A percentile compares a stretch with the other conserved stretches of the same genome.
Conservation (phyloP, 176 grass and related monocot genomes). For the Carex kokanica region DNA sequence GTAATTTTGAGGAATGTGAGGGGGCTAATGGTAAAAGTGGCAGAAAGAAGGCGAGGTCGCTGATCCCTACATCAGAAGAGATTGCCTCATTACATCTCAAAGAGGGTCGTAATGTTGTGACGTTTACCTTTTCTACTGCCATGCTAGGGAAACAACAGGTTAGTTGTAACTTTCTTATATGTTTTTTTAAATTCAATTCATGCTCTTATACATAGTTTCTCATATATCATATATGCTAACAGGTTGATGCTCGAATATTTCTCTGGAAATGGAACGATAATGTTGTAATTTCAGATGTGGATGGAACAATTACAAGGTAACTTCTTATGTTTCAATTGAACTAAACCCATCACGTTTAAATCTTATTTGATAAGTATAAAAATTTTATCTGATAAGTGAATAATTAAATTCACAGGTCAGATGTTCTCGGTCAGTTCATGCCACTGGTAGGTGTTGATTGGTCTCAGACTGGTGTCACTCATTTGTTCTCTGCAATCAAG, state of each 20-base stretch:
- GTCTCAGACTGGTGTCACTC: constrained; percentile 94
- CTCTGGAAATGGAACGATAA: constrained; percentile 87
- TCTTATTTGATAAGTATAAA: not conserved
- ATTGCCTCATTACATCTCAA: constrained; percentile 80
- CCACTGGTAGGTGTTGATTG: constrained; percentile 97
- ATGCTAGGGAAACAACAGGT: constrained; percentile 92
- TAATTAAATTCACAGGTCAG: constrained; percentile 59
- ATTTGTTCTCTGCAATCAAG: constrained; percentile 99
- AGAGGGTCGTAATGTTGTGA: constrained; percentile 73
- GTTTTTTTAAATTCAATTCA: constrained; percentile 24
- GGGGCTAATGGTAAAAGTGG: constrained; percentile 34
- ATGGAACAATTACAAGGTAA: constrained; percentile 98
- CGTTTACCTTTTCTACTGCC: constrained; percentile 85
- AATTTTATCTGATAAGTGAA: not conserved
- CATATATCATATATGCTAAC: constrained; percentile 27
- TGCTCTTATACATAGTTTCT: not conserved
- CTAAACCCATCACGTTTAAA: not conserved
- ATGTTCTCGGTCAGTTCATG: constrained; percentile 99
- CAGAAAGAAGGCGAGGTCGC: constrained; percentile 54
- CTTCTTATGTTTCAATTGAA: constrained; percentile 24
- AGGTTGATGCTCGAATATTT: constrained; percentile 93
- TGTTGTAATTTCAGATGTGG: constrained; percentile 95
- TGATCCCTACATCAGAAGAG: constrained; percentile 72
- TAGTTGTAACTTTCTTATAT: constrained; percentile 16
- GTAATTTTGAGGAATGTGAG: constrained; percentile 38